phyloP scores from a whole-genome alignment of 2,329 filamentous ascomycete genomes.

The Atkinsonella texensis region DNA sequence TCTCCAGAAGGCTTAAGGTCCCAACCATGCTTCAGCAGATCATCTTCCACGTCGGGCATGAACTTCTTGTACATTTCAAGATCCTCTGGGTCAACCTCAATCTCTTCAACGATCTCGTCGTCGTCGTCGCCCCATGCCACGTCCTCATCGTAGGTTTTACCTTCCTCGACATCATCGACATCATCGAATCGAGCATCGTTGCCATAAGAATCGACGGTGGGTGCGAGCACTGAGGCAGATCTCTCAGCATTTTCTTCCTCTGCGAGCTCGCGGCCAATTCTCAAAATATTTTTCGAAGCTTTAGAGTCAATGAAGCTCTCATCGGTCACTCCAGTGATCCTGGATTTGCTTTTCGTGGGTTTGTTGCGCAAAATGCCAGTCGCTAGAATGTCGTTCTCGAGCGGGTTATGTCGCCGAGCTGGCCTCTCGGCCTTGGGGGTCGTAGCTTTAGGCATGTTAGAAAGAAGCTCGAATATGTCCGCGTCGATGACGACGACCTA shows the following conservation, averaged over 20 bases:
- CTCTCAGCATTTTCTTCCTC: conserved; percentile 55
- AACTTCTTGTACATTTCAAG: conserved; percentile 87
- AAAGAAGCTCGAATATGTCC: not conserved
- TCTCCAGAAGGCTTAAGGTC: conserved; percentile 33
- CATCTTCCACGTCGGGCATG: conserved; percentile 59
- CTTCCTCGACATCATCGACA: conserved; percentile 34
- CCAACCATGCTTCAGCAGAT: conserved; percentile 57
- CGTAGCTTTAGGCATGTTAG: conserved; percentile 67
- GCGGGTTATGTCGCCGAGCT: conserved; percentile 71
- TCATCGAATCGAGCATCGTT: conserved; percentile 66
- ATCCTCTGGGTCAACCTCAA: conserved; percentile 81
- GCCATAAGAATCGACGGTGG: conserved; percentile 49
- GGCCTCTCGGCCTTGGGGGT: conserved; percentile 44
- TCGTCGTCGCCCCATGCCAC: conserved; percentile 73
- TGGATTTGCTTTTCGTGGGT: conserved; percentile 57
- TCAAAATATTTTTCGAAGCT: conserved; percentile 76
- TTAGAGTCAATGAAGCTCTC: conserved; percentile 76
- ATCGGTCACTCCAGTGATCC: conserved; percentile 47
- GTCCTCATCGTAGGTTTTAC: conserved; percentile 40
- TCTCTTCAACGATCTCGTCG: conserved; percentile 56
- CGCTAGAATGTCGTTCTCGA: conserved; percentile 75
- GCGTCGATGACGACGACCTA: not conserved
- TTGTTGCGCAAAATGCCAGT: conserved; percentile 61
- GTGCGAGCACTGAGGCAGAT: conserved; percentile 25
- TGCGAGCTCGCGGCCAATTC: conserved; percentile 77